Percentiles rank a stretch among this genome's conserved stretches.
Conservation (phyloP, 2,329 filamentous ascomycete genomes). For the Pseudogymnoascus sp. region DNA sequence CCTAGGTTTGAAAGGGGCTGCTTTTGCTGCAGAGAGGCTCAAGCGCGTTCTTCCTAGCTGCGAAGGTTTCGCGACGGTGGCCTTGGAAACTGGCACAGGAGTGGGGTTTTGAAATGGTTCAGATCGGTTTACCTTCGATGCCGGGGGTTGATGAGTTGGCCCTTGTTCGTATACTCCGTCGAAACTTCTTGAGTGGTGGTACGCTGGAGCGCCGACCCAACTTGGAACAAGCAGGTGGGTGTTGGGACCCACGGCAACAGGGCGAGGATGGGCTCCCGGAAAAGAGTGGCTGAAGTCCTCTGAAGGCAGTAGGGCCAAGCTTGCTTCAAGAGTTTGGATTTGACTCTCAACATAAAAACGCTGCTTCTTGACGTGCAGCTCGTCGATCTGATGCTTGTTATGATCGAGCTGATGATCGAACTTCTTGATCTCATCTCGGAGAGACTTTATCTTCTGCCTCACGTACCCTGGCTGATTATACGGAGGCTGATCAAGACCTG, state of each 20-base stretch:
- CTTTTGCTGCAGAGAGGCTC: slow-evolving; percentile 26
- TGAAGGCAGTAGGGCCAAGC: slow-evolving; percentile 12
- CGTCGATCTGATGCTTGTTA: slow-evolving; percentile 56
- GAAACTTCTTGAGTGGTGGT: background rate
- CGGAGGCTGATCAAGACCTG: background rate
- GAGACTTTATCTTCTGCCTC: slow-evolving; percentile 25
- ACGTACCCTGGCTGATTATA: background rate
- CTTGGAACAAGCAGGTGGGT: background rate
- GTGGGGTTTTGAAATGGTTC: slow-evolving; percentile 6
- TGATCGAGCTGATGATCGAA: slow-evolving; percentile 51
- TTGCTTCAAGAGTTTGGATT: slow-evolving; percentile 19
- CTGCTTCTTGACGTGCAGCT: slow-evolving; percentile 39
- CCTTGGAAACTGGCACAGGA: background rate
- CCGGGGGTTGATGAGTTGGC: background rate
- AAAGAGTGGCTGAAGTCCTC: background rate
- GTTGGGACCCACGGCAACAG: background rate
- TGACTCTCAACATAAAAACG: slow-evolving; percentile 33
- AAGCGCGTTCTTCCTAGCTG: slow-evolving; percentile 20
- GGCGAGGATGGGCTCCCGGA: background rate
- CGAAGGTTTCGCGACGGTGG: background rate
- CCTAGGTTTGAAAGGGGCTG: slow-evolving; percentile 27
- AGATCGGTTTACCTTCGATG: background rate
- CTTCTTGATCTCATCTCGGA: slow-evolving; percentile 45
- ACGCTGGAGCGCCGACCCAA: background rate
- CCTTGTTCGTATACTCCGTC: slow-evolving; percentile 2